Evolutionary conservation across 805 yeast genomes (phyloP), one percentile per base, ranked within the genome.

Genomic region (Saccharomycopsis malanga): DNA sequence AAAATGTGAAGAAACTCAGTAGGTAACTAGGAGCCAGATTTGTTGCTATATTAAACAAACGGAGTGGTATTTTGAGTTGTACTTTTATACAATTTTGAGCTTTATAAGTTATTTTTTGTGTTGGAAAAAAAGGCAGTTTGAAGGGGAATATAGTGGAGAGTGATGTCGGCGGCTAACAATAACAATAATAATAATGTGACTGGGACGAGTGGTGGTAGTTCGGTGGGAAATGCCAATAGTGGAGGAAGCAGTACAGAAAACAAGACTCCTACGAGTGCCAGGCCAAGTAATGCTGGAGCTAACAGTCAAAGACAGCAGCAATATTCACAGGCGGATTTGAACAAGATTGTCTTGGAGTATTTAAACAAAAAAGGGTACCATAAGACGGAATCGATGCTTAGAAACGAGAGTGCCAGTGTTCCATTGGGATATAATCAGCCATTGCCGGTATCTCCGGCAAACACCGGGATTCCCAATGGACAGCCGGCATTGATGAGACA

Each of bases 361-460:
- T 72, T 93, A 55, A 84, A 81, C 62, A 91, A 93, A 59, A 88
- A 89, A 62, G 99, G 99, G 2, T 93, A 87, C 60, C 89, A 85
- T 56, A 79, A 83, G 56, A 91, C 98, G 0, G 99, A 93, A 62
- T 88, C 96, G 2, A 86, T 89, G 82, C 72, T 93, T 42, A 76
- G 98, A 53, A 78, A 88, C 52, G 99, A 93, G 62, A 43, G 50
- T 35, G 49, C 48, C 4, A 76, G 83, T 54, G 73, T 87, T 0
- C 79, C 83, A 50, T 73, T 51, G 6, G 50, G 54, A 4, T 42
- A 17, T 15, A 38, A 42, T 7, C 54, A 51, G 34, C 66, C 66
- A 1, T 70, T 79, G 1, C 68, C 77, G 14, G 70, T 70, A n/a
- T 67, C 64, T 10, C 73, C 84, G 1, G 62, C 73, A 3, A 73